Evolutionary conservation across 768 basidiomycete species (phyloP).

Genomic region (Pulveroboletus frians): DNA sequence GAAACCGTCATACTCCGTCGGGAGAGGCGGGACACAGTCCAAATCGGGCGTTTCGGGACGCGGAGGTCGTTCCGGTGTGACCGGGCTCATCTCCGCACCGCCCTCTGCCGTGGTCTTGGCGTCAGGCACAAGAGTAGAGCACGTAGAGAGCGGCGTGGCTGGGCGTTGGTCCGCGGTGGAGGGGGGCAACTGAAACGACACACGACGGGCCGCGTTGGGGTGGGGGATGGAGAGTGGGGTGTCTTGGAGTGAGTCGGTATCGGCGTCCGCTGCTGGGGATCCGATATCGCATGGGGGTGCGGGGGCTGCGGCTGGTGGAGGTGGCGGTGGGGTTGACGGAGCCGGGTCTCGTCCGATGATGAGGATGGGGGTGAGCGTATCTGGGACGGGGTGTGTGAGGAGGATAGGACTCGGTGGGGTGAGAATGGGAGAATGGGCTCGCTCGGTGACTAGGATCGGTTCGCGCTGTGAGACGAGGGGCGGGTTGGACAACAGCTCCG

Average conservation of each 20-base stretch:
- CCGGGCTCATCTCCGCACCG: not conserved
- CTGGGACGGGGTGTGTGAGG: not conserved
- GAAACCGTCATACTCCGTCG: not conserved
- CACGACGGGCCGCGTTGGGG: not conserved
- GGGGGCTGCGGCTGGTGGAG: not conserved
- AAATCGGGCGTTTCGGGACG: not conserved
- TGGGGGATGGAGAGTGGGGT: not conserved
- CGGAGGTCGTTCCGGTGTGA: not conserved
- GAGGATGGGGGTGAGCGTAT: conserved; percentile 1
- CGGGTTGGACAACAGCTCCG: not conserved
- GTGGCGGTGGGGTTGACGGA: not conserved
- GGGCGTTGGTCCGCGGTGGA: not conserved
- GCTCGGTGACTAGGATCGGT: not conserved
- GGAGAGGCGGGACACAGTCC: not conserved
- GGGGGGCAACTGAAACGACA: conserved; percentile 8
- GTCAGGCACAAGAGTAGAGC: conserved; percentile 13
- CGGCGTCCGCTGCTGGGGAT: not conserved
- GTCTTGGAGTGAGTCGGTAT: not conserved
- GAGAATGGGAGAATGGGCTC: not conserved
- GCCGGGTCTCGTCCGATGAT: conserved; percentile 11
- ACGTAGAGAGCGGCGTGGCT: conserved; percentile 3
- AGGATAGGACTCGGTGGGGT: not conserved
- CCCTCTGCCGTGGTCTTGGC: not conserved
- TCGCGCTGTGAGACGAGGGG: not conserved
- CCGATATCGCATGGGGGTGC: not conserved